Evolutionary conservation across 2,329 filamentous ascomycete species (phyloP).

Genomic region (Hyphodiscus sp.): DNA sequence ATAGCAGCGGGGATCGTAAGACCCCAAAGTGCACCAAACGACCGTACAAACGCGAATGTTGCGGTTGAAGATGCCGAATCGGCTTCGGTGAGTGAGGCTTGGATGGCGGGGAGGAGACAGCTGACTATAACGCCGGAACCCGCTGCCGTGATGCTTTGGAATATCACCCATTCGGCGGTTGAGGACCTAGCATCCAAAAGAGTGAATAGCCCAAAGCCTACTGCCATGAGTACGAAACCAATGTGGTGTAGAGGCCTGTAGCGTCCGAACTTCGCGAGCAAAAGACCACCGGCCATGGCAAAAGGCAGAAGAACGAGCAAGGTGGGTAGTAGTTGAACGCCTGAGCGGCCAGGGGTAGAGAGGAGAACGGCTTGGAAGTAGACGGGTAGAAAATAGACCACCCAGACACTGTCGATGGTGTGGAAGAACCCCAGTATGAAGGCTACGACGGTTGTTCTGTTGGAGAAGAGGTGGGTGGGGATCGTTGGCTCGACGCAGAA

Average conservation of each 20-base stretch:
- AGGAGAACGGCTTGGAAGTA: slow-evolving; percentile 42
- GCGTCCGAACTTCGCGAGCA: not conserved
- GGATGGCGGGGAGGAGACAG: slow-evolving; percentile 37
- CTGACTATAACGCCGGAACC: slow-evolving; percentile 39
- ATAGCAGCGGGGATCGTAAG: slow-evolving; percentile 31
- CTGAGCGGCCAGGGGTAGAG: slow-evolving; percentile 29
- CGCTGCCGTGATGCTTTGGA: slow-evolving; percentile 35
- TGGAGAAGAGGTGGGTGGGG: slow-evolving; percentile 4
- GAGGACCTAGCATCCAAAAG: slow-evolving; percentile 33
- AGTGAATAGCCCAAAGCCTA: slow-evolving; percentile 33
- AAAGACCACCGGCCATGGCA: not conserved
- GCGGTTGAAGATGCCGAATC: slow-evolving; percentile 26
- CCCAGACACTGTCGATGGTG: slow-evolving; percentile 32
- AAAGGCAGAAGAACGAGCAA: not conserved
- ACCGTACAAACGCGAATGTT: slow-evolving; percentile 36
- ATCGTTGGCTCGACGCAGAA: slow-evolving; percentile 8
- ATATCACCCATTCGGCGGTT: slow-evolving; percentile 35
- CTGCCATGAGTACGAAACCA: not conserved
- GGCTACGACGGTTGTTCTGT: slow-evolving; percentile 6
- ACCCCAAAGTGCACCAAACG: slow-evolving; percentile 42
- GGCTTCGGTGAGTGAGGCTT: slow-evolving; percentile 33
- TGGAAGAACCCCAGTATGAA: slow-evolving; percentile 34
- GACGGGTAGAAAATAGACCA: slow-evolving; percentile 37
- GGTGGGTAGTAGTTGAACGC: slow-evolving; percentile 33
- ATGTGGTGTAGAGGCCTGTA: not conserved